Evolutionary conservation across 441 rosid species (phyloP).

Genomic region (Adansonia madagascariensis): DNA sequence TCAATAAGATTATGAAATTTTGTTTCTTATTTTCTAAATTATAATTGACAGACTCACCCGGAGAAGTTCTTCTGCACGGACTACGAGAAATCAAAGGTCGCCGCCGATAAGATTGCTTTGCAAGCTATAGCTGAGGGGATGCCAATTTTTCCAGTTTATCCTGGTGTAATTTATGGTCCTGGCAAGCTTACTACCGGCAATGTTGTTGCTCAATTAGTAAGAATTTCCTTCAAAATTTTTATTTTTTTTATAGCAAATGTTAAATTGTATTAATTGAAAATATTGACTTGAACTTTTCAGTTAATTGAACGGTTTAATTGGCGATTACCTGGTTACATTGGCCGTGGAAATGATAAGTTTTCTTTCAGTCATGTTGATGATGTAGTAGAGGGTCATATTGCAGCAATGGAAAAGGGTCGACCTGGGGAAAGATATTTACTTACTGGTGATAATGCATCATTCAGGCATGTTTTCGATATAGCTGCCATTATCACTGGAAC

Average conservation of each 20-base stretch:
- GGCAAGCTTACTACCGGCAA: conserved; percentile 86
- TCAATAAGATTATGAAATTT: background rate
- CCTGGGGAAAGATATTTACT: conserved; percentile 81
- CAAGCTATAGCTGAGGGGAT: conserved; percentile 71
- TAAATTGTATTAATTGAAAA: background rate
- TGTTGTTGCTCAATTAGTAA: conserved; percentile 70
- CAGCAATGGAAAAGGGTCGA: conserved; percentile 70
- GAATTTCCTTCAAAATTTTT: conserved; percentile 15
- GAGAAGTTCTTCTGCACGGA: conserved; percentile 80
- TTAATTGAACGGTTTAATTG: conserved; percentile 77
- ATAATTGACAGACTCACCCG: conserved; percentile 51
- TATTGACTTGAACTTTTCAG: conserved; percentile 42
- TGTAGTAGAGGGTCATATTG: conserved; percentile 77
- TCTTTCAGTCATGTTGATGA: conserved; percentile 86
- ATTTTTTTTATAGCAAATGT: background rate
- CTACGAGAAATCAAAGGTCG: conserved; percentile 79
- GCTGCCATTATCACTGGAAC: conserved; percentile 74
- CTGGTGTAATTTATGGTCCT: conserved; percentile 83
- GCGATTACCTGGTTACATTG: conserved; percentile 88
- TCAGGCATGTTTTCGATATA: conserved; percentile 64
- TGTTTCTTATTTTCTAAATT: conserved; percentile 3
- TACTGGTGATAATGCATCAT: conserved; percentile 85
- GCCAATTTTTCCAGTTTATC: conserved; percentile 66
- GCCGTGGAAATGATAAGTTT: conserved; percentile 66
- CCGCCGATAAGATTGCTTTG: conserved; percentile 75